Conservation (phyloP, 2,329 filamentous ascomycete species). For the Diplodia intermedia region DNA sequence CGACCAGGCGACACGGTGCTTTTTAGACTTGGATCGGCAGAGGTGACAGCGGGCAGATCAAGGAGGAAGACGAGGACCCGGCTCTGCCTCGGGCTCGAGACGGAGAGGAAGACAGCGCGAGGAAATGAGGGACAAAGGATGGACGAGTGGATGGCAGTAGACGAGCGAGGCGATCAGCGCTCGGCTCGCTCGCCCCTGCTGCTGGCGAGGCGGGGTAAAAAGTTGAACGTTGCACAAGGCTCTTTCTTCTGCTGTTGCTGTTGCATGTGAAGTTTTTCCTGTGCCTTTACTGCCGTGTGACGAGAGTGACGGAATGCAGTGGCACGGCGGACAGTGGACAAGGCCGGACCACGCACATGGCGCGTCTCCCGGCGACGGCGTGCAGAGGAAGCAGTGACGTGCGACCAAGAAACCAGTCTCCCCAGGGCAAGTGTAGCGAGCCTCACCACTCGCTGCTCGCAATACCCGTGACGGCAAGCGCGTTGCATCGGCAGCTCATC, state of each 20-base stretch:
- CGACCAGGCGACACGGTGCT: background rate
- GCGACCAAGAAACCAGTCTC: background rate
- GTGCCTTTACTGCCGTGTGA: background rate
- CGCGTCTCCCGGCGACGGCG: background rate
- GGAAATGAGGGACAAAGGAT: background rate
- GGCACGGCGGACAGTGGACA: background rate
- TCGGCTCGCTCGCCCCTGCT: background rate
- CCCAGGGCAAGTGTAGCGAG: background rate
- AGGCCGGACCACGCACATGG: background rate
- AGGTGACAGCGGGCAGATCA: too few species aligned
- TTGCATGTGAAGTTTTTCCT: background rate
- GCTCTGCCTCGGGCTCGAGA: background rate
- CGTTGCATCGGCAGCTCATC: background rate
- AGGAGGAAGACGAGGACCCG: background rate
- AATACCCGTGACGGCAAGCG: background rate
- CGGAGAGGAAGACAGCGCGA: background rate
- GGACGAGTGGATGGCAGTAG: background rate
- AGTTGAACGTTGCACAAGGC: constrained; percentile 1
- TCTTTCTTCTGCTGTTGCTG: background rate
- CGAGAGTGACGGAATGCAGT: constrained; percentile 6
- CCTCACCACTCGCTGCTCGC: background rate
- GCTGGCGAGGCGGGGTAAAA: background rate
- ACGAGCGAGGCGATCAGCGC: background rate
- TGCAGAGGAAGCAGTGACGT: background rate
- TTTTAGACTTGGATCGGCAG: background rate